These are phyloP conservation scores for Cordyceps javanica DNA, from an alignment of 2,329 filamentous ascomycete genomes.

Conservation along the genomic window DNA sequence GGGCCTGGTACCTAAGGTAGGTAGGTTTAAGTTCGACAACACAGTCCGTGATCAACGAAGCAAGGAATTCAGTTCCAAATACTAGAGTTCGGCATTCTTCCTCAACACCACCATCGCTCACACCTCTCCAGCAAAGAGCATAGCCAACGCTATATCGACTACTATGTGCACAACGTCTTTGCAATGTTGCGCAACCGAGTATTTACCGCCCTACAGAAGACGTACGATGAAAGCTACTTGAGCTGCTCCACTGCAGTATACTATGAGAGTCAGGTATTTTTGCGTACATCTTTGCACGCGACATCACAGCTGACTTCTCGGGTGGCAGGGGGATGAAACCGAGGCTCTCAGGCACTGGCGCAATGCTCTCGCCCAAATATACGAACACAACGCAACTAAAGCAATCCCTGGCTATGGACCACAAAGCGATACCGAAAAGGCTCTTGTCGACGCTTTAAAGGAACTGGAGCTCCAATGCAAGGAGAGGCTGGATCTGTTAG, in stretches of 20 bases:
- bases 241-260: conserved; percentile 94
- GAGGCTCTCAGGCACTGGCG: conserved; percentile 91
- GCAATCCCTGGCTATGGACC: conserved; percentile 63
- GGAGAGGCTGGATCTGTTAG: conserved; percentile 82
- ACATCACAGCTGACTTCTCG: background rate
- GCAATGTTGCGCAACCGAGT: conserved; percentile 49
- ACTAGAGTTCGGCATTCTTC: background rate
- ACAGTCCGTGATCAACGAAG: background rate
- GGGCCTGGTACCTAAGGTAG: background rate
- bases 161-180: conserved; percentile 23
- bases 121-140: background rate
- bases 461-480: conserved; percentile 88
- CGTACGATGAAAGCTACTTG: conserved; percentile 93
- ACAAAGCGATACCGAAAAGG: conserved; percentile 75
- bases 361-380: conserved; percentile 80
- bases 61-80: background rate
- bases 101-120: background rate
- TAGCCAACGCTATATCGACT: conserved; percentile 14
- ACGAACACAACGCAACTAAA: conserved; percentile 74
- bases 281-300: background rate
- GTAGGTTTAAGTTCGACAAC: conserved; percentile 9
- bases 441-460: conserved; percentile 72
- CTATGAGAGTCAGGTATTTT: conserved; percentile 78
- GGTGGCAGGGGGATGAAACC: conserved; percentile 70
- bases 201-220: conserved; percentile 81